Evolutionary conservation across 2,329 filamentous ascomycete genomes (phyloP), one percentile per base, ranked within the genome.

Genomic region (Pseudopithomyces chartarum): DNA sequence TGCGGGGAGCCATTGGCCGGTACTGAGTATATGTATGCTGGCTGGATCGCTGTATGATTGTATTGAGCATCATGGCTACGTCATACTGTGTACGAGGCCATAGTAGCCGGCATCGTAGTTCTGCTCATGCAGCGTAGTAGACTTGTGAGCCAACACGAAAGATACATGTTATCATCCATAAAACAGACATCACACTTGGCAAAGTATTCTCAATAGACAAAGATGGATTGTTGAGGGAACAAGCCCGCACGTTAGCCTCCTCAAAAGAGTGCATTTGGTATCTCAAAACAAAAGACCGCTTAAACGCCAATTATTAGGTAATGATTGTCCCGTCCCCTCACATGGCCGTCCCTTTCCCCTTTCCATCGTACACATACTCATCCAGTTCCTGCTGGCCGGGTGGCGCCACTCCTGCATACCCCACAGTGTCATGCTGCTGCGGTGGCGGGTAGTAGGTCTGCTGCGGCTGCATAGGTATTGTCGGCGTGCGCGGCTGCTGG

Each of bases 1-100:
- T 2, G 83, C 76, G 2, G 87, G 87, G 26, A 90, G 81, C 88
- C 87, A 90, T 26, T 57, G 55, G 13, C 61, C 22, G 33, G 39
- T 34, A 6, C 49, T 49, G 40, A 19, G 17, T 19, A 6, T 15
- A 17, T 20, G 34, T 44, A n/a, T n/a, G n/a, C n/a, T n/a, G n/a
- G n/a, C n/a, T n/a, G n/a, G n/a, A n/a, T n/a, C n/a, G n/a, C n/a
- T n/a, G n/a, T n/a, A n/a, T n/a, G n/a, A n/a, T 34, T n/a, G 34
- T n/a, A n/a, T 38, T n/a, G 13, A 38, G 7, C 34, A 38, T 38
- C 34, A 38, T 38, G 34, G 6, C 34, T 38, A 38, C 34, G 34
- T 38, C 34, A 38, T 38, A 15, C 34, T 38, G 13, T 38, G 12
- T 10, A 38, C 34, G 7, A 33, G 32, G 13, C 32, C 13, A 13